Evolutionary conservation across 164 flowering plant genomes (phyloP).

Genomic region (Akebia trifoliata): DNA sequence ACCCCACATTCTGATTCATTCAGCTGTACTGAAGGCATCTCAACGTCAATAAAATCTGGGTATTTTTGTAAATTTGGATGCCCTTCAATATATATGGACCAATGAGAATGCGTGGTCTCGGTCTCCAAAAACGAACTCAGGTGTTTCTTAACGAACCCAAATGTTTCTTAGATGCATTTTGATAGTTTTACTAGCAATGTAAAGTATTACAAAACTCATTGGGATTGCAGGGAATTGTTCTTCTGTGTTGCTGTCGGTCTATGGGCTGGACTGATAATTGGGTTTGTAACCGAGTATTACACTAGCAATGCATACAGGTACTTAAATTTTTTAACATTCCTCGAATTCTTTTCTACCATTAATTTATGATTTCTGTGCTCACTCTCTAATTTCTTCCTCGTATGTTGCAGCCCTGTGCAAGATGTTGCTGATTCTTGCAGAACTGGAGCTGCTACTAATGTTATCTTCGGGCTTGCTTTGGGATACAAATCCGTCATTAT

Average conservation of each 20-base stretch:
- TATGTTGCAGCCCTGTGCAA: slow-evolving; percentile 50
- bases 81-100: too few relatives aligned
- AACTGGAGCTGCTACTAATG: slow-evolving; percentile 60
- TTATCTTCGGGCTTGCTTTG: slow-evolving; percentile 55
- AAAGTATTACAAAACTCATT: slow-evolving; percentile 3
- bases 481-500: slow-evolving; percentile 54
- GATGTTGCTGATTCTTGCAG: slow-evolving; percentile 65
- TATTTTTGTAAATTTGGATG: too few relatives aligned
- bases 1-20: too few relatives aligned
- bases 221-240: slow-evolving; percentile 40
- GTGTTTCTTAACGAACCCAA: too few relatives aligned
- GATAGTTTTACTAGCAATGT: too few relatives aligned
- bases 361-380: not conserved
- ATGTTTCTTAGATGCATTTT: too few relatives aligned
- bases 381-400: not conserved
- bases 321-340: not conserved
- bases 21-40: too few relatives aligned
- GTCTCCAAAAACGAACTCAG: too few relatives aligned
- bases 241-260: slow-evolving; percentile 49
- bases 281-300: slow-evolving; percentile 51
- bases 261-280: slow-evolving; percentile 56
- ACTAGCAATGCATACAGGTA: slow-evolving; percentile 60
- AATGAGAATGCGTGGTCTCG: too few relatives aligned
- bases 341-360: not conserved
- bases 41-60: too few relatives aligned